A percentile compares a stretch with the other conserved stretches of the same genome.
phyloP scores from a whole-genome alignment of 2,329 filamentous ascomycete genomes.

The Tolypocladium inflatum region DNA sequence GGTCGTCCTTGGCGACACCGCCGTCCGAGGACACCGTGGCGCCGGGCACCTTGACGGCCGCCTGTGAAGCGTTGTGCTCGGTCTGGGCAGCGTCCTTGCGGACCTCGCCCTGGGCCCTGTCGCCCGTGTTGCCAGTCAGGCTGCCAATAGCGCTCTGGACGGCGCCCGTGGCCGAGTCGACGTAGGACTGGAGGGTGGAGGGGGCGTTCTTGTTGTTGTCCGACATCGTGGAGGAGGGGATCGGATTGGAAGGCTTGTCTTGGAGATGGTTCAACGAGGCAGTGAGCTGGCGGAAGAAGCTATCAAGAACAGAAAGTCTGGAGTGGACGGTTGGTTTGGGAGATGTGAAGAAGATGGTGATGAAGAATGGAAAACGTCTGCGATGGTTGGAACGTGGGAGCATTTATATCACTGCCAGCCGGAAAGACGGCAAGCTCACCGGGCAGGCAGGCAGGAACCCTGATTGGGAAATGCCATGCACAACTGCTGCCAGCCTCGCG shows the following conservation, averaged over 20 bases:
- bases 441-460: neutral
- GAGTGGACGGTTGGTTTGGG: neutral
- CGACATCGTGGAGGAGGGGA: slow-evolving; percentile 14
- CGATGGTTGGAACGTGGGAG: neutral
- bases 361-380: neutral
- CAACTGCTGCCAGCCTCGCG: neutral
- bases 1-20: slow-evolving; percentile 60
- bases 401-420: neutral
- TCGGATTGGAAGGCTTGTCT: neutral
- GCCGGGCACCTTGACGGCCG: slow-evolving; percentile 64
- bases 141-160: slow-evolving; percentile 64
- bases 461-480: neutral
- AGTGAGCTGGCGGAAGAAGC: neutral
- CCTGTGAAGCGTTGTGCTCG: slow-evolving; percentile 67
- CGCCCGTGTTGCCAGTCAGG: slow-evolving; percentile 61
- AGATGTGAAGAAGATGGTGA: neutral
- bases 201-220: slow-evolving; percentile 24
- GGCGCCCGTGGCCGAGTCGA: slow-evolving; percentile 63
- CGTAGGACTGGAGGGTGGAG: slow-evolving; percentile 71
- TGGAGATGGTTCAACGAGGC: neutral
- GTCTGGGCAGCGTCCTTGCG: slow-evolving; percentile 56
- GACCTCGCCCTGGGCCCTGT: slow-evolving; percentile 55
- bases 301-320: neutral
- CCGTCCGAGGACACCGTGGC: slow-evolving; percentile 61
- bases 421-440: neutral